Percentiles rank a stretch among this genome's conserved stretches.
Evolutionary conservation across 2,329 filamentous ascomycete species (phyloP).

Genomic region (Xylariaceae sp.): DNA sequence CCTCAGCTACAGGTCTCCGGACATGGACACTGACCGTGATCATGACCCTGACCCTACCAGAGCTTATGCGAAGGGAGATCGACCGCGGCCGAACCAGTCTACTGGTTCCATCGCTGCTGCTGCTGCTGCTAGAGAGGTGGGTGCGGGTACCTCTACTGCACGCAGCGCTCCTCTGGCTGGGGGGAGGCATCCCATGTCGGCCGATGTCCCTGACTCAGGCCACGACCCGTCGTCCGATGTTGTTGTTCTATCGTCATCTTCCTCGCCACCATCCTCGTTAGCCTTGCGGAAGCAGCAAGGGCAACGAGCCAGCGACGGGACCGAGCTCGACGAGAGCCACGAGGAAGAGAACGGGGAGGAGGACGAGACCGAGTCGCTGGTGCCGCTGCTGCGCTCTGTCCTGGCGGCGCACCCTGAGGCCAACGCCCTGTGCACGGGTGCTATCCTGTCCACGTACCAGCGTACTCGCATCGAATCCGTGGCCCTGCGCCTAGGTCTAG

Average conservation of each 20-base stretch:
- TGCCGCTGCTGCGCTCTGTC: conserved; percentile 68
- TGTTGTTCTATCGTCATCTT: background rate
- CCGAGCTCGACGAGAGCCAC: conserved; percentile 7
- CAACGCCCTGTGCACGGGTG: conserved; percentile 84
- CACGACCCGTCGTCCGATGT: background rate
- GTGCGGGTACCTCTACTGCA: background rate
- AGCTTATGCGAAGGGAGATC: background rate
- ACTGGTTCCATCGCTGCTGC: background rate
- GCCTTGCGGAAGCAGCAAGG: background rate
- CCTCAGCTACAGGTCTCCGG: conserved; percentile 58
- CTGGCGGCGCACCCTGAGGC: conserved; percentile 68
- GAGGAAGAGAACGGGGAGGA: conserved; percentile 18
- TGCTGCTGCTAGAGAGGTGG: background rate
- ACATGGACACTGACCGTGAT: conserved; percentile 1
- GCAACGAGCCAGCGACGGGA: conserved; percentile 1
- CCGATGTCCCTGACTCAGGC: background rate
- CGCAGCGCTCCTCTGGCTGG: background rate
- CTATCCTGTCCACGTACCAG: conserved; percentile 93
- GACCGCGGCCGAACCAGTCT: background rate
- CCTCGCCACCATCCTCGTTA: background rate
- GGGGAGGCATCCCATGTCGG: background rate
- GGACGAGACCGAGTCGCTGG: conserved; percentile 87
- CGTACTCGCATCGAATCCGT: conserved; percentile 93
- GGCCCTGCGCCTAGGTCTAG: conserved; percentile 75
- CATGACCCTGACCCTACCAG: conserved; percentile 1